Conservation (phyloP, 352 stramenopile species). For the Blastocystis sp. region DNA sequence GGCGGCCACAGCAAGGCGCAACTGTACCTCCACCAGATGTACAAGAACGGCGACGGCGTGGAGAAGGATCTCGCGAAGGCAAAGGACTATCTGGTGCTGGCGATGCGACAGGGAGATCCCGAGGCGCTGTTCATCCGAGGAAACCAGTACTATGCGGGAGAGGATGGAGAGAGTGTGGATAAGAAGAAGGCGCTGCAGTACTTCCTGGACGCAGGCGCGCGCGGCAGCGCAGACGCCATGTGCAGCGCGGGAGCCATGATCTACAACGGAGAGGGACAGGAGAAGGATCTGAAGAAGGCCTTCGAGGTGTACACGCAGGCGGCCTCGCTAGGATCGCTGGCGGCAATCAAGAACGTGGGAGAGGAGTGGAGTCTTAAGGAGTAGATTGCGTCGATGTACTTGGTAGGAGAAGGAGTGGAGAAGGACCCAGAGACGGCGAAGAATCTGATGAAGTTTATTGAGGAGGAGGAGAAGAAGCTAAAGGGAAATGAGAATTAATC, state of each 20-base stretch:
- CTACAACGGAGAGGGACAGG: constrained; percentile 44
- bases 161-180: constrained; percentile 66
- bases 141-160: constrained; percentile 66
- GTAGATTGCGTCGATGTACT: constrained; percentile 54
- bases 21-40: constrained; percentile 75
- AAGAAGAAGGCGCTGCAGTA: constrained; percentile 72
- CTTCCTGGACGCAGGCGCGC: constrained; percentile 73
- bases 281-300: constrained; percentile 53
- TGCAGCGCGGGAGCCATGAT: constrained; percentile 40
- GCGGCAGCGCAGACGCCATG: constrained; percentile 46
- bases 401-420: constrained; percentile 42
- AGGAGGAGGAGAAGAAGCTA: constrained; percentile 38
- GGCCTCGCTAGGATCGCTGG: constrained; percentile 12
- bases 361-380: not conserved
- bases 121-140: constrained; percentile 63
- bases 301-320: constrained; percentile 39
- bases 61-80: constrained; percentile 72
- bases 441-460: constrained; percentile 53
- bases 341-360: constrained; percentile 31
- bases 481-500: not conserved
- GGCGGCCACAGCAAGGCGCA: constrained; percentile 68
- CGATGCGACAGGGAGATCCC: constrained; percentile 19
- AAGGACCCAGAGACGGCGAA: constrained; percentile 49
- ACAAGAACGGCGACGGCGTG: constrained; percentile 68
- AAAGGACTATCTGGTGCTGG: constrained; percentile 63